Percentiles rank a stretch among this genome's conserved stretches.
These are phyloP conservation scores for Pittosporum tobira DNA, from an alignment of 129 eudicot species.

Conservation along the genomic window DNA sequence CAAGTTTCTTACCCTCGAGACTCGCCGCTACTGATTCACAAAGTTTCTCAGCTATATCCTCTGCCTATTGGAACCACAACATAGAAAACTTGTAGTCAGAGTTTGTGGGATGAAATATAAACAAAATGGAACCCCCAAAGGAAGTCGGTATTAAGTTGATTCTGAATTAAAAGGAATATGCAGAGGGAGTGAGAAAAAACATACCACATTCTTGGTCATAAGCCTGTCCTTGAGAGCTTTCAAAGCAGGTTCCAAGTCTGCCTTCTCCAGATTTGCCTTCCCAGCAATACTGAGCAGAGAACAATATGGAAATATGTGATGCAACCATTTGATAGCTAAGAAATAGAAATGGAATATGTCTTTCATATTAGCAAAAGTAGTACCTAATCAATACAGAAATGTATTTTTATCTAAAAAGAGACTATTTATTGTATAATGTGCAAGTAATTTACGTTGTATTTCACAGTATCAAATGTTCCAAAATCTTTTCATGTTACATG, in stretches of 20 bases:
- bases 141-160: too few relatives aligned
- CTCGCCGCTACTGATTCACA: conserved; percentile 94
- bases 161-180: background rate
- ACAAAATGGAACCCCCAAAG: background rate
- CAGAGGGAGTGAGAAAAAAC: conserved; percentile 10
- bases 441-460: background rate
- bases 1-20: conserved; percentile 91
- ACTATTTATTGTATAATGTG: too few relatives aligned
- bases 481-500: background rate
- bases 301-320: background rate
- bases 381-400: too few relatives aligned
- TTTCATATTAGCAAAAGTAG: background rate
- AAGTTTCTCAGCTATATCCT: conserved; percentile 91
- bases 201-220: conserved; percentile 98
- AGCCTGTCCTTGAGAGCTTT: conserved; percentile 94
- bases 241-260: conserved; percentile 88
- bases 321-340: background rate
- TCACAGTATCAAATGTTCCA: background rate
- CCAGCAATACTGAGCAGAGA: conserved; percentile 69
- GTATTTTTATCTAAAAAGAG: too few relatives aligned
- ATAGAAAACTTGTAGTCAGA: background rate
- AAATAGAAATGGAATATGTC: background rate
- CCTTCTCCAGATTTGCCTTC: conserved; percentile 85
- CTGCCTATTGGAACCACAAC: conserved; percentile 45
- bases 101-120: background rate